Evolutionary conservation across 805 yeast genomes (phyloP), one percentile per base, ranked within the genome.

Genomic region (Metschnikowia gruessii): DNA sequence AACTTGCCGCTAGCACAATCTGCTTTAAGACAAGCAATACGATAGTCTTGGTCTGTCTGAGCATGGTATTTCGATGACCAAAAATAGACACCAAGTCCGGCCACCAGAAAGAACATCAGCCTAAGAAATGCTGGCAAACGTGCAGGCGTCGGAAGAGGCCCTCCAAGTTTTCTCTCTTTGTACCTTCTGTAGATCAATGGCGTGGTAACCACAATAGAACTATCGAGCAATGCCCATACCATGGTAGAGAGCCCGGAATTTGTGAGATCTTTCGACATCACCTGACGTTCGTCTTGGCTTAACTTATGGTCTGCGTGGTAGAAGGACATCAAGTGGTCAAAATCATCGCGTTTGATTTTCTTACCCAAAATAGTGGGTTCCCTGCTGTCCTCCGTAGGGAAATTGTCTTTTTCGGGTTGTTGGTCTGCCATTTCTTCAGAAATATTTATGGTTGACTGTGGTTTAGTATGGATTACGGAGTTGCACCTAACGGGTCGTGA

Each of bases 271-370:
- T 61, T 56, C 3, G 75, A 67, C 18, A 80, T 55, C 16, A 66
- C 65, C 16, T 58, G 53, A 34, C 85, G 59, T 39, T 80, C 81
- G 4, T 59, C 57, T 1, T 64, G 49, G 17, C 66, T 68, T 35
- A 80, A 57, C 4, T 51, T 58, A 31, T 70, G 73, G 50, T 80
- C 85, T 32, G 66, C 68, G 34, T 77, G 76, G 50, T 79, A 76
- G 56, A 80, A 78, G 24, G 66, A 62, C 43, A 73, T 60, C 2
- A 66, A 60, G n/a, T 71, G 69, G 26, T 68, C 55, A 53, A 70
- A 63, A 49, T 69, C 70, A n/a, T 58, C 52, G 2, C 69, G 68
- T 8, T 63, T 56, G 26, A 70, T 58, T n/a, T 54, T 59, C 22
- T 46, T 46, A 18, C 58, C 57, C 41, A 49, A 43, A 12, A 53